phyloP scores from a whole-genome alignment of 2,329 filamentous ascomycete species.

The Emmonsia crescens region DNA sequence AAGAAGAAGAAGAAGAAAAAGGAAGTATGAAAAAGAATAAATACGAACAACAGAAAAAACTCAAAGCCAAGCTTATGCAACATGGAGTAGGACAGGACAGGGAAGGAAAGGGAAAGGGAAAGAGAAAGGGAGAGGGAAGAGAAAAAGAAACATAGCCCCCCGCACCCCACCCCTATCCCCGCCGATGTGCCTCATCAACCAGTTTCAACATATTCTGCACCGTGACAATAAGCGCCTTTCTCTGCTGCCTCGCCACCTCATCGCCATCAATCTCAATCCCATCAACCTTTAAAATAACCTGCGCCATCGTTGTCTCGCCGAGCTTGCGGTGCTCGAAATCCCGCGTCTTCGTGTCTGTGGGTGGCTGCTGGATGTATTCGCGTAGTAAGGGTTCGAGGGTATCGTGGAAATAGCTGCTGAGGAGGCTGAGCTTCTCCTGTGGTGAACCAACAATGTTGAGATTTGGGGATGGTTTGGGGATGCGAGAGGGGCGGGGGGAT shows the following conservation, averaged over 20 bases:
- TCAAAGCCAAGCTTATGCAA: neutral
- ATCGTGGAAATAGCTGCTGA: conserved; percentile 27
- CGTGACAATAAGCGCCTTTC: conserved; percentile 33
- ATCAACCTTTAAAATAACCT: conserved; percentile 48
- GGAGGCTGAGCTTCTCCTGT: conserved; percentile 28
- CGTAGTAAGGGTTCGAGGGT: conserved; percentile 30
- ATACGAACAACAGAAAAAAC: conserved; percentile 5
- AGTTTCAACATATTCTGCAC: conserved; percentile 29
- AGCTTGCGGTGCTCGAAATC: conserved; percentile 35
- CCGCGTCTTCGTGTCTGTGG: conserved; percentile 28
- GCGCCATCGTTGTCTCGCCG: conserved; percentile 33
- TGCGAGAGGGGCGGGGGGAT: conserved; percentile 19
- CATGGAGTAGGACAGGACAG: neutral
- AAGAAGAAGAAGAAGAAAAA: conserved; percentile 3
- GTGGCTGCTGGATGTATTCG: conserved; percentile 29
- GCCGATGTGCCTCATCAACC: conserved; percentile 23
- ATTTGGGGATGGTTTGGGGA: conserved; percentile 18
- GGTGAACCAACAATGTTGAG: conserved; percentile 23
- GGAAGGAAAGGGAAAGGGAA: conserved; percentile 7
- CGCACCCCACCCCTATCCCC: neutral
- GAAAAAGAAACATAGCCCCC: too few species aligned
- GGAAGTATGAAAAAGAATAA: neutral
- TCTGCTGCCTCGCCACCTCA: conserved; percentile 45
- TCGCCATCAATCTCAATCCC: conserved; percentile 62
- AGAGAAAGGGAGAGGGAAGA: conserved; percentile 3